Percentiles rank a stretch among this genome's conserved stretches.
These are phyloP conservation scores for Mucor circinelloides DNA, from an alignment of 371 early-diverging fungal genomes.

Conservation along the genomic window DNA sequence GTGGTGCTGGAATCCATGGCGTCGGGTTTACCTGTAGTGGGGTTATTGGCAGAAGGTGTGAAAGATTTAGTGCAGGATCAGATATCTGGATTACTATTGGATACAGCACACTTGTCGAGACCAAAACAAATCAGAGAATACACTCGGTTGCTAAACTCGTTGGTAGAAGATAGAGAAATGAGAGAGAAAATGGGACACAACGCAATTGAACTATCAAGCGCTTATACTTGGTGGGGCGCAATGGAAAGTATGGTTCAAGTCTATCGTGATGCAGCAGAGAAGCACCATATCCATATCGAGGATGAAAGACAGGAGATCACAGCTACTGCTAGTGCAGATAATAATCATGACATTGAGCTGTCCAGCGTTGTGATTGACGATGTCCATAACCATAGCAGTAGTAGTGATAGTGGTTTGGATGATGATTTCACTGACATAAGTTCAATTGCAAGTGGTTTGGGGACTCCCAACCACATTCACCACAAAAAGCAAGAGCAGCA, in stretches of 20 bases:
- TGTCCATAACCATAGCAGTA: not conserved
- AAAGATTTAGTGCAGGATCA: constrained; percentile 42
- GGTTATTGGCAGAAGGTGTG: constrained; percentile 49
- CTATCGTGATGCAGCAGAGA: constrained; percentile 30
- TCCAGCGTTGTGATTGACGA: not conserved
- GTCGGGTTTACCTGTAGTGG: constrained; percentile 48
- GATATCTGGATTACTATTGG: constrained; percentile 38
- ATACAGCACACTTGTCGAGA: constrained; percentile 16
- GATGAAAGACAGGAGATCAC: not conserved
- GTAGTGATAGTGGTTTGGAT: constrained; percentile 28
- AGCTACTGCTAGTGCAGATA: not conserved
- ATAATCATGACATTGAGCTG: not conserved
- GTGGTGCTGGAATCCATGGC: constrained; percentile 53
- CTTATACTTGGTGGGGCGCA: constrained; percentile 49
- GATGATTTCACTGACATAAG: constrained; percentile 14
- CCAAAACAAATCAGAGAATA: constrained; percentile 26
- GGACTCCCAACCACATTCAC: too few species aligned
- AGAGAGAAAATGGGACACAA: constrained; percentile 22
- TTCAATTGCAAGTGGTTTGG: not conserved
- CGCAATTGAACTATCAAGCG: constrained; percentile 27
- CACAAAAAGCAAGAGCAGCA: too few species aligned
- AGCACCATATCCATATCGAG: not conserved
- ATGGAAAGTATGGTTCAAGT: constrained; percentile 46
- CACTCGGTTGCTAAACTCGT: constrained; percentile 9
- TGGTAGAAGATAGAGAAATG: constrained; percentile 17